Evolutionary conservation across 768 basidiomycete species (phyloP).

Genomic region (Boletus fagicola): DNA sequence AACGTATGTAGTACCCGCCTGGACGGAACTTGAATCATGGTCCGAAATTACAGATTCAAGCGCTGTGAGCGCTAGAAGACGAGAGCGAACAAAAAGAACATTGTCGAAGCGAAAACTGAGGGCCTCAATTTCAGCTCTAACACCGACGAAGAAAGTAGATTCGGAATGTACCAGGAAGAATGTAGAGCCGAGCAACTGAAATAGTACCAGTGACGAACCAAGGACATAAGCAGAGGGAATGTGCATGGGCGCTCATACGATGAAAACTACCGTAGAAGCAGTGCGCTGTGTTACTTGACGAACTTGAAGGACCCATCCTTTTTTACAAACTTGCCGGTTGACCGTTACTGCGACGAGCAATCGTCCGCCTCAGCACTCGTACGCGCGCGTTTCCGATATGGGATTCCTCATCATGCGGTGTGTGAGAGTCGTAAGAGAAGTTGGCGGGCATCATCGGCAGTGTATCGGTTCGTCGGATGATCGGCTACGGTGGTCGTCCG

Average conservation of each 20-base stretch:
- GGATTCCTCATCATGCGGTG: not conserved
- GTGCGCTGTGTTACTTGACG: not conserved
- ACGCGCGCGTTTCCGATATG: not conserved
- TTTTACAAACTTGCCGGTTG: not conserved
- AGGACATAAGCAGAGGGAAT: not conserved
- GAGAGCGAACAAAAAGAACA: not conserved
- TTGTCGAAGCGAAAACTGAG: not conserved
- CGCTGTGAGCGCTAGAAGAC: not conserved
- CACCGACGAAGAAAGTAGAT: not conserved
- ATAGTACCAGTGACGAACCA: not conserved
- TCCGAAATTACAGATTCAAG: not conserved
- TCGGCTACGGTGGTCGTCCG: not conserved
- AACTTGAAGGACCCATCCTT: not conserved
- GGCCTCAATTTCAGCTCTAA: conserved; percentile 5
- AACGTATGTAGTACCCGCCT: not conserved
- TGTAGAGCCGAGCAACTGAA: not conserved
- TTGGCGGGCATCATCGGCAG: not conserved
- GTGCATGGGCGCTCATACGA: no score
- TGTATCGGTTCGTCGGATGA: not conserved
- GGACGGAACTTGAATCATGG: not conserved
- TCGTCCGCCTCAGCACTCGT: not conserved
- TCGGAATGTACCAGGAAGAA: not conserved
- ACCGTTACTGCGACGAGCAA: not conserved
- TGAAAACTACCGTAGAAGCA: not conserved
- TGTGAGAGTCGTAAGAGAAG: not conserved